Evolutionary conservation across 2,329 filamentous ascomycete genomes (phyloP), one percentile per base, ranked within the genome.

Genomic region (Dothidotthia symphoricarpi): DNA sequence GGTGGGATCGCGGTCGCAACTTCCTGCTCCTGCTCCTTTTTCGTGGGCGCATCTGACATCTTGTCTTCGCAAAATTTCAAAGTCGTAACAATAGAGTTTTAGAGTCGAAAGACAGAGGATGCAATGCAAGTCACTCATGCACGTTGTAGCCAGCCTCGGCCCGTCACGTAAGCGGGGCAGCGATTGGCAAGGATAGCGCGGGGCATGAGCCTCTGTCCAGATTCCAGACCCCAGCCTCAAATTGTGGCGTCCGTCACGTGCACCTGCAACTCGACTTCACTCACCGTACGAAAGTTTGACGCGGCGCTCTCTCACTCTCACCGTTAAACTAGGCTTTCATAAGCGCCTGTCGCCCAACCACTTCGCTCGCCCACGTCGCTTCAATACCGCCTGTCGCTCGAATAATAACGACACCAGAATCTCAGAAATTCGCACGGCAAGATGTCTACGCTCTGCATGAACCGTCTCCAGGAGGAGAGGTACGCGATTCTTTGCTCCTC

Each of bases 361-460:
- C 19, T 15, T 26, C 14, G 22, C 22, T 43, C 31, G 32, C 29
- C 24, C 36, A 28, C 32, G 14, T 22, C 9, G 19, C 5, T 9
- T 9, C 19, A 22, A 6, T 22, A 22, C 19, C 5, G 19, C 19
- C 19, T 22, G 19, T 22, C 19, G 9, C 9, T 22, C 9, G 19
- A 9, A 22, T 5, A 9, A 22, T 34, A 36, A 25, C 29, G 3
- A 16, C 24, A 24, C 26, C 26, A 28, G 26, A 28, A n/a, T 28
- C 12, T 13, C 12, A n/a, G 12, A 27, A 22, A 5, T 22, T 32
- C 41, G 39, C 39, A 35, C 47, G 30, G 26, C 49, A 56, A 40
- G 19, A 95, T 95, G 88, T 85, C 89, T 55, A 22, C 19, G 19
- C 79, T 97, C 35, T 95, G 89, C 65, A 81, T 86, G 62, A 94